Conservation (phyloP, 2,329 filamentous ascomycete species). For the Aspergillus cejpii region DNA sequence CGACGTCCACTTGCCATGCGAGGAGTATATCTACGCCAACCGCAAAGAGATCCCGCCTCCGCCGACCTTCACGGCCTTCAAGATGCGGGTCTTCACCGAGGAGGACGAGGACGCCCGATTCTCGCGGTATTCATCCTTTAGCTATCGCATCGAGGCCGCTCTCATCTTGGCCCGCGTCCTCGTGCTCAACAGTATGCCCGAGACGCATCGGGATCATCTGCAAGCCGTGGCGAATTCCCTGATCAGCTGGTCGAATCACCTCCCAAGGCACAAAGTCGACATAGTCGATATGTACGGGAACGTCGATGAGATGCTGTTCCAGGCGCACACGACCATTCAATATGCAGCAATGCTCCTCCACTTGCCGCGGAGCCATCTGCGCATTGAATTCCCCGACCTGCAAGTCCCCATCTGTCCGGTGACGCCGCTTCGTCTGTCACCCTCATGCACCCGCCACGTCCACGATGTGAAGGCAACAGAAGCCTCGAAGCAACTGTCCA, state of each 20-base stretch:
- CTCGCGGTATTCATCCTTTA: slow-evolving; percentile 64
- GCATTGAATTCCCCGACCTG: slow-evolving; percentile 21
- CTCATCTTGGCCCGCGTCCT: slow-evolving; percentile 71
- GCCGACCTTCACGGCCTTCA: slow-evolving; percentile 48
- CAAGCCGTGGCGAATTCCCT: slow-evolving; percentile 53
- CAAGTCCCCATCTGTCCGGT: slow-evolving; percentile 24
- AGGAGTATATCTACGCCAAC: slow-evolving; percentile 54
- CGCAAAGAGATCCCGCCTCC: slow-evolving; percentile 52
- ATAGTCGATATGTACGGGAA: slow-evolving; percentile 61
- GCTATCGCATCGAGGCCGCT: slow-evolving; percentile 73
- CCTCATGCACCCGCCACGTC: slow-evolving; percentile 29
- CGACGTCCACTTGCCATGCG: slow-evolving; percentile 68
- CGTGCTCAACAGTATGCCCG: slow-evolving; percentile 32
- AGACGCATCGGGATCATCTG: slow-evolving; percentile 47
- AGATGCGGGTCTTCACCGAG: slow-evolving; percentile 59
- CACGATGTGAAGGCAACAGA: slow-evolving; percentile 35
- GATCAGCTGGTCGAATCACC: slow-evolving; percentile 68
- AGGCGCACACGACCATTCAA: slow-evolving; percentile 35
- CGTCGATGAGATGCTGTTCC: slow-evolving; percentile 58
- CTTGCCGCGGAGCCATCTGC: slow-evolving; percentile 66
- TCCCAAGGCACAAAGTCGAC: slow-evolving; percentile 63
- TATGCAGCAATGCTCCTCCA: slow-evolving; percentile 62
- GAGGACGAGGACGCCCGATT: slow-evolving; percentile 50
- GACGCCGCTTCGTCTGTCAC: slow-evolving; percentile 23
- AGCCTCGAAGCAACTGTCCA: slow-evolving; percentile 29